phyloP scores from a whole-genome alignment of 345 rosid genomes.

The Conringia planisiliqua region DNA sequence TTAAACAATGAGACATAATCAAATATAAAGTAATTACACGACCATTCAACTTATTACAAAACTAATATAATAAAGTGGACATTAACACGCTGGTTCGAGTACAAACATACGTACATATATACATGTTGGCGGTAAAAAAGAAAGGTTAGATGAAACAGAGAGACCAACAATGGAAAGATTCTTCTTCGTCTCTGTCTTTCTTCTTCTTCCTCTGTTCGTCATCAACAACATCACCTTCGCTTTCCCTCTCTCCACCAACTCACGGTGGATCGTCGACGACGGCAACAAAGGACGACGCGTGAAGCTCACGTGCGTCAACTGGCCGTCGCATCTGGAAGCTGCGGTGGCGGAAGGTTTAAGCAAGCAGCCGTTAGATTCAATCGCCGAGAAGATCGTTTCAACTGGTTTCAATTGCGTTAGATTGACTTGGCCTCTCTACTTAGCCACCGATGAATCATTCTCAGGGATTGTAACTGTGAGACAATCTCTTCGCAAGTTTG shows the following conservation, averaged over 20 bases:
- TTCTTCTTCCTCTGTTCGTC: background rate
- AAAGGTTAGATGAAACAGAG: background rate
- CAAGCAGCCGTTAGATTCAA: slow-evolving; percentile 52
- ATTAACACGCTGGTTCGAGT: background rate
- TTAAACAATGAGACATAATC: no score
- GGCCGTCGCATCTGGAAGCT: slow-evolving; percentile 64
- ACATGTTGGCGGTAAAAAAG: background rate
- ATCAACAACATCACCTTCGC: slow-evolving; percentile 10
- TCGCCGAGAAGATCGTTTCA: slow-evolving; percentile 33
- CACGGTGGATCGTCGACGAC: slow-evolving; percentile 61
- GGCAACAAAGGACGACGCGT: slow-evolving; percentile 41
- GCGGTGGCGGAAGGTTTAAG: slow-evolving; percentile 72
- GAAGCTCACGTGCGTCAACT: slow-evolving; percentile 68
- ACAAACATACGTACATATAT: background rate
- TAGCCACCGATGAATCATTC: slow-evolving; percentile 53
- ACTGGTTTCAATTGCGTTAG: slow-evolving; percentile 67
- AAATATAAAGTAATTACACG: background rate
- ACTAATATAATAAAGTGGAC: background rate
- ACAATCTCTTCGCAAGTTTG: slow-evolving; percentile 54
- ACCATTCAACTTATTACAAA: background rate
- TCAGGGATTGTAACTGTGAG: slow-evolving; percentile 49
- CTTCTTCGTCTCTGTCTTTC: background rate
- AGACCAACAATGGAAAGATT: slow-evolving; percentile 5
- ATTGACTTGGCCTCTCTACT: slow-evolving; percentile 59
- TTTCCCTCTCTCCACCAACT: slow-evolving; percentile 51